These are phyloP conservation scores for Saksenaea oblongispora DNA, from an alignment of 371 early-diverging fungal species.

Conservation along the genomic window DNA sequence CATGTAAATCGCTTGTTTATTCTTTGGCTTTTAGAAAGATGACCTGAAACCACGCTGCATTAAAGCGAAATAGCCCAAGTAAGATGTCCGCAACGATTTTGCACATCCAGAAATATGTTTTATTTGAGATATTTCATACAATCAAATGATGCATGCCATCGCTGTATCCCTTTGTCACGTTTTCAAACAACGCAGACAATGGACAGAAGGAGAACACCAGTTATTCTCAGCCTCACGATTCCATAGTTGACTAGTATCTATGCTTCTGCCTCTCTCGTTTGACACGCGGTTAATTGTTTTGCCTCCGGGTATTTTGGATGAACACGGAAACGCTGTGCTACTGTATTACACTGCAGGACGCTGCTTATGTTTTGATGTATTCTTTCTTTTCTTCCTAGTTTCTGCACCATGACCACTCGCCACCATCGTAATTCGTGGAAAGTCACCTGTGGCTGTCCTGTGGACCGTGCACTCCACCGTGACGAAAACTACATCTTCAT, in stretches of 20 bases:
- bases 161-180: too few relatives aligned
- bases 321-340: neutral
- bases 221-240: too few relatives aligned
- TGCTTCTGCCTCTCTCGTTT: neutral
- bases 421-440: conserved; percentile 1
- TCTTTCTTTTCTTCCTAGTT: neutral
- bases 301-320: neutral
- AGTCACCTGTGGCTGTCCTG: conserved; percentile 26
- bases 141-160: too few relatives aligned
- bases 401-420: neutral
- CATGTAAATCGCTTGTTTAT: too few relatives aligned
- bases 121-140: too few relatives aligned
- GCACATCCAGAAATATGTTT: neutral
- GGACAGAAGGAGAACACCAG: too few relatives aligned
- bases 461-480: conserved; percentile 33
- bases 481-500: conserved; percentile 36
- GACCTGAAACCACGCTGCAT: too few relatives aligned
- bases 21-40: too few relatives aligned
- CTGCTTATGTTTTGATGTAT: neutral
- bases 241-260: too few relatives aligned
- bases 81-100: too few relatives aligned
- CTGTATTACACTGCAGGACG: neutral
- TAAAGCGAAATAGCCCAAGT: too few relatives aligned
- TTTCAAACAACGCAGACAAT: too few relatives aligned
- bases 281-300: neutral